A percentile compares a stretch with the other conserved stretches of the same genome.
Evolutionary conservation across 371 early-diverging fungal genomes (phyloP).

Genomic region (Rhizopus arrhizus): DNA sequence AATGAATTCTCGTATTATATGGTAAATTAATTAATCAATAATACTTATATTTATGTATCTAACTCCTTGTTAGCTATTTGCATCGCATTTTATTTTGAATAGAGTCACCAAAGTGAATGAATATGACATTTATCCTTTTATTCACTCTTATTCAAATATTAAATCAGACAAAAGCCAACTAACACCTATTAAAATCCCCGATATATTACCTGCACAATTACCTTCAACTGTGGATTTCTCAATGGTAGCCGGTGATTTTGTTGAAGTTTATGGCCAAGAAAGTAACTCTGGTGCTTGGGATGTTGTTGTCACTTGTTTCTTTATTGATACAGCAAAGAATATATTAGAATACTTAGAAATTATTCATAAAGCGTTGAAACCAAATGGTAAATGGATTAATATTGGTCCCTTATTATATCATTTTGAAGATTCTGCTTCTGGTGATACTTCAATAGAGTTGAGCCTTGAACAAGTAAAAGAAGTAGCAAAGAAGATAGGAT

Average conservation of each 20-base stretch:
- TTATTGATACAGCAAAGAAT: conserved; percentile 95
- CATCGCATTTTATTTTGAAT: conserved; percentile 88
- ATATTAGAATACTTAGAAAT: conserved; percentile 84
- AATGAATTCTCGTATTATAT: conserved; percentile 82
- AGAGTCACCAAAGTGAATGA: conserved; percentile 49
- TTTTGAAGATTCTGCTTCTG: conserved; percentile 78
- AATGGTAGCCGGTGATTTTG: conserved; percentile 96
- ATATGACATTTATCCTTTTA: conserved; percentile 83
- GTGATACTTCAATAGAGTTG: conserved; percentile 83
- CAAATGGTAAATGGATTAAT: conserved; percentile 95
- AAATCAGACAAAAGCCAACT: conserved; percentile 63
- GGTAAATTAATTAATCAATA: conserved; percentile 38
- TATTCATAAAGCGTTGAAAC: conserved; percentile 74
- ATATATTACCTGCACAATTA: conserved; percentile 70
- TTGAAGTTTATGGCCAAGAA: conserved; percentile 76
- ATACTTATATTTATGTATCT: background rate
- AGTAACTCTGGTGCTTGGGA: conserved; percentile 78
- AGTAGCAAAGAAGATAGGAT: conserved; percentile 70
- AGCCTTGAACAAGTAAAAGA: conserved; percentile 81
- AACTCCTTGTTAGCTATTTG: conserved; percentile 61
- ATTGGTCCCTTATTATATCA: conserved; percentile 92
- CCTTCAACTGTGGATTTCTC: conserved; percentile 81
- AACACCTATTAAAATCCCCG: conserved; percentile 75
- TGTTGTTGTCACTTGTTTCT: conserved; percentile 91
- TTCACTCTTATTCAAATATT: conserved; percentile 88